Percentiles rank a stretch among this genome's conserved stretches.
These are phyloP conservation scores for Cunninghamia lanceolata DNA, from an alignment of 75 land plant species.

Conservation along the genomic window DNA sequence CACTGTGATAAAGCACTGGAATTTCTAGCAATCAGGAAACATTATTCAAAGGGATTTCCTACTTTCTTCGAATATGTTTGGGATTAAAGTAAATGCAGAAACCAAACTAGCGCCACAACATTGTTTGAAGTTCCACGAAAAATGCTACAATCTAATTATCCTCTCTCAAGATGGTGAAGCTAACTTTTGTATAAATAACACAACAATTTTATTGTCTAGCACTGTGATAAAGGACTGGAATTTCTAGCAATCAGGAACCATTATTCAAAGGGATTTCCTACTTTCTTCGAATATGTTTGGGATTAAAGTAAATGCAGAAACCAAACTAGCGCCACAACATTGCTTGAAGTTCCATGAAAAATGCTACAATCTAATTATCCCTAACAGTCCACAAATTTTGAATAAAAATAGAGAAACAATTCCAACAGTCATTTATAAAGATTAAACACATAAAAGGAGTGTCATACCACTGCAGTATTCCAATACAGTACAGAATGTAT, in stretches of 20 bases:
- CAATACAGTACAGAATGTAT: slow-evolving; percentile 94
- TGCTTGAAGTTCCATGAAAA: neutral
- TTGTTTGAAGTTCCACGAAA: neutral
- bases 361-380: neutral
- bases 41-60: neutral
- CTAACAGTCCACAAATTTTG: neutral
- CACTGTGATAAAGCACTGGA: neutral
- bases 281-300: neutral
- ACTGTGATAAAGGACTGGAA: neutral
- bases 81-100: neutral
- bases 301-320: neutral
- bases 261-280: neutral
- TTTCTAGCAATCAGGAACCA: neutral
- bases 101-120: neutral
- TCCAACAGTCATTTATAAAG: slow-evolving; percentile 2
- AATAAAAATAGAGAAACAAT: neutral
- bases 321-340: neutral
- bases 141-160: neutral
- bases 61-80: neutral
- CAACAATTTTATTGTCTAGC: neutral
- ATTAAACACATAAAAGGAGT: slow-evolving; percentile 7
- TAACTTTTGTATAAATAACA: neutral
- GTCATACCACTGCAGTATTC: slow-evolving; percentile 94
- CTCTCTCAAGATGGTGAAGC: neutral
- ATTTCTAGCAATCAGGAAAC: neutral